Conservation (phyloP, 495 filamentous ascomycete species). For the Antarctomyces pellizariae region DNA sequence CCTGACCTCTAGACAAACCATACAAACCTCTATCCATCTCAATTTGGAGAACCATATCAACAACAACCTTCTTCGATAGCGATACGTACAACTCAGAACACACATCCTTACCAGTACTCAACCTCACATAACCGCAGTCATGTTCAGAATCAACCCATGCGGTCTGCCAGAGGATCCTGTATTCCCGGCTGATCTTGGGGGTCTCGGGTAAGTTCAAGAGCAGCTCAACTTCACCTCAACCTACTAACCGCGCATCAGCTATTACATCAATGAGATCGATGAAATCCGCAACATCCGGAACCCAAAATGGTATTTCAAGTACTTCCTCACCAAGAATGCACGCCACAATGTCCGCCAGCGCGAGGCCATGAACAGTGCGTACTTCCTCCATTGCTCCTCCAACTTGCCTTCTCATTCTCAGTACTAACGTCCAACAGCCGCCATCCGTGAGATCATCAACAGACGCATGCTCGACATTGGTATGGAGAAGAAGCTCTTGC, state of each 20-base stretch:
- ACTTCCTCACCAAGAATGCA: conserved; percentile 41
- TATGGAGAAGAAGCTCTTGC: conserved; percentile 33
- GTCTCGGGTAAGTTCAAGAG: conserved; percentile 36
- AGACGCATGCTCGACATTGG: conserved; percentile 33
- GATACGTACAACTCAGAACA: no score
- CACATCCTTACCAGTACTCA: not conserved
- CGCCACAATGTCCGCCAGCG: conserved; percentile 47
- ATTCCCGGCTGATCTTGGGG: conserved; percentile 35
- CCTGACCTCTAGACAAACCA: no score
- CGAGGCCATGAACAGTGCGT: conserved; percentile 44
- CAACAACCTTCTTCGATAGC: no score
- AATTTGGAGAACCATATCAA: no score
- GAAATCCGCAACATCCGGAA: conserved; percentile 44
- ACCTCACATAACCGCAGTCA: no score
- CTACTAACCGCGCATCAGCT: no score
- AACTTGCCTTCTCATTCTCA: conserved; percentile 1
- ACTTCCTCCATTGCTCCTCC: not conserved
- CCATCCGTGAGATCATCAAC: conserved; percentile 32
- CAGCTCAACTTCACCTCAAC: conserved; percentile 2
- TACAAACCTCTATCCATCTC: no score
- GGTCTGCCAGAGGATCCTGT: conserved; percentile 46
- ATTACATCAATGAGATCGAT: conserved; percentile 45
- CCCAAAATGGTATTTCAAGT: conserved; percentile 46
- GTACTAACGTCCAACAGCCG: conserved; percentile 21
- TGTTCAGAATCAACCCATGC: conserved; percentile 43